Conservation (phyloP, 2,329 filamentous ascomycete species). For the Hypoxylon rubiginosum region DNA sequence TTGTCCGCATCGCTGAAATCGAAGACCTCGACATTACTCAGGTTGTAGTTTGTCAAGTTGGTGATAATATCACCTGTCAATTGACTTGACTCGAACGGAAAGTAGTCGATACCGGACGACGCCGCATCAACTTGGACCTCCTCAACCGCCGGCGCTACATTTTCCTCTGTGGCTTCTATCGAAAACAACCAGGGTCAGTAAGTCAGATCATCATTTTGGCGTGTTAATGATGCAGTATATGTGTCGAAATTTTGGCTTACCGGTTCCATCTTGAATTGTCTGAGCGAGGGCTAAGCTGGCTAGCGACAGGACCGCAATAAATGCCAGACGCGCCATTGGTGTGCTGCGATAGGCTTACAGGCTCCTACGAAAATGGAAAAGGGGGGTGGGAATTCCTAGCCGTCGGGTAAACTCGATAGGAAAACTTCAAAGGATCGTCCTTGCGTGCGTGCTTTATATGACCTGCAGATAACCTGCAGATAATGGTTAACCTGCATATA, state of each 20-base stretch:
- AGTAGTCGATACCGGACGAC: slow-evolving; percentile 29
- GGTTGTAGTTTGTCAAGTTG: slow-evolving; percentile 44
- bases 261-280: slow-evolving; percentile 34
- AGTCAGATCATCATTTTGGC: slow-evolving; percentile 16
- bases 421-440: slow-evolving; percentile 32
- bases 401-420: slow-evolving; percentile 21
- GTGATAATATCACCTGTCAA: slow-evolving; percentile 43
- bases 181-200: slow-evolving; percentile 27
- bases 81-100: slow-evolving; percentile 39
- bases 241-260: slow-evolving; percentile 34
- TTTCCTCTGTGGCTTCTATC: slow-evolving; percentile 31
- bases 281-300: slow-evolving; percentile 35
- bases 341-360: slow-evolving; percentile 11
- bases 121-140: slow-evolving; percentile 24
- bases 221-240: slow-evolving; percentile 10
- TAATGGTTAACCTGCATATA: not conserved
- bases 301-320: slow-evolving; percentile 39
- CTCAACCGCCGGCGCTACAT: slow-evolving; percentile 39
- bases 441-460: slow-evolving; percentile 32
- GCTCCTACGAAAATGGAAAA: slow-evolving; percentile 11
- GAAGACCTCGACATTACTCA: slow-evolving; percentile 46
- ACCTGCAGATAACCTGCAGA: slow-evolving; percentile 7
- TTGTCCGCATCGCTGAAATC: slow-evolving; percentile 36
- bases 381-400: slow-evolving; percentile 7
- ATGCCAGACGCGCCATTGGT: slow-evolving; percentile 31